Percentiles rank a stretch among this genome's conserved stretches.
Evolutionary conservation across 2,329 filamentous ascomycete genomes (phyloP).

Genomic region (Sporothrix brunneoviolacea): DNA sequence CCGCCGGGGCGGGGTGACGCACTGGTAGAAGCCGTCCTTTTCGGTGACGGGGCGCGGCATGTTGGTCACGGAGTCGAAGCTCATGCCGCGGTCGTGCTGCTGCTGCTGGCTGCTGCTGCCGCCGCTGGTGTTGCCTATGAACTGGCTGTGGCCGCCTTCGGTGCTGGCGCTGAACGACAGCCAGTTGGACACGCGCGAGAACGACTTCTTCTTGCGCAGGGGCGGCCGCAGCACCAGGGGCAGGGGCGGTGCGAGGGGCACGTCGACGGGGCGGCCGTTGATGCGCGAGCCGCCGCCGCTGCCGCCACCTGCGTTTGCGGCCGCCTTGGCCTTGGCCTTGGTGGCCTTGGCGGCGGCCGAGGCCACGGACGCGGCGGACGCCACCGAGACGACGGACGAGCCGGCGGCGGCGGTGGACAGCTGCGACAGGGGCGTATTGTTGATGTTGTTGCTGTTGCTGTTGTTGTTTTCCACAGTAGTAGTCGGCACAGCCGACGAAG

Average conservation of each 20-base stretch:
- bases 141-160: background rate
- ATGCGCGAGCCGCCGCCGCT: constrained; percentile 14
- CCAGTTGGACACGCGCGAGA: constrained; percentile 56
- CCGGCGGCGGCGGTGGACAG: background rate
- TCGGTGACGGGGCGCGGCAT: constrained; percentile 44
- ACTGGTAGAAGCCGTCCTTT: constrained; percentile 54
- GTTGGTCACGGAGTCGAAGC: constrained; percentile 49
- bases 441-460: background rate
- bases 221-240: constrained; percentile 54
- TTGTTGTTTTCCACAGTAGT: no score
- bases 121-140: background rate
- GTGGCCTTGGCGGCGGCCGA: constrained; percentile 17
- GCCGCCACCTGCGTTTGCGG: background rate
- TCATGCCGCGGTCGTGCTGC: constrained; percentile 30
- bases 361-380: constrained; percentile 18
- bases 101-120: no score
- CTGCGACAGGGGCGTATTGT: background rate
- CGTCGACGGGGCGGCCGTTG: constrained; percentile 26
- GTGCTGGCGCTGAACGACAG: constrained; percentile 31
- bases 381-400: constrained; percentile 5
- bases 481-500: no score
- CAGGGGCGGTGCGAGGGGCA: constrained; percentile 47
- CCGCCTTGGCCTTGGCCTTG: constrained; percentile 4
- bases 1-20: constrained; percentile 35
- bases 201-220: constrained; percentile 60